These are phyloP conservation scores for Penicillium macrosclerotiorum DNA, from an alignment of 495 filamentous ascomycete species.

Conservation along the genomic window DNA sequence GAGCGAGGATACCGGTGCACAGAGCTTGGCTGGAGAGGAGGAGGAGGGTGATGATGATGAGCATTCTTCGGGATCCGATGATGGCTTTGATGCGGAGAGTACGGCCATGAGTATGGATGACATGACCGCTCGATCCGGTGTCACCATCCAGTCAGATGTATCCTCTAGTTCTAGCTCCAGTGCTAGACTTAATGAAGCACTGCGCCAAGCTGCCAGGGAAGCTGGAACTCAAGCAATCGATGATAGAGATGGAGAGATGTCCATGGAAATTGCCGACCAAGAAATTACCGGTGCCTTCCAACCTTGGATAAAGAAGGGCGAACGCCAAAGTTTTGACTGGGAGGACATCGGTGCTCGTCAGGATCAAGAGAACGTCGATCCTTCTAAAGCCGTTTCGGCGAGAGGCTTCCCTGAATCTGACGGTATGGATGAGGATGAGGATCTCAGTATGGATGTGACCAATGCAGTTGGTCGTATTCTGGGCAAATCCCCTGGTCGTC, in stretches of 20 bases:
- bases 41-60: no score
- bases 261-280: conserved; percentile 74
- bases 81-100: conserved; percentile 66
- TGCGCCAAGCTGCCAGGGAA: conserved; percentile 71
- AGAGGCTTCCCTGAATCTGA: conserved; percentile 13
- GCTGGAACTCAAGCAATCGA: conserved; percentile 66
- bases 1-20: conserved; percentile 54
- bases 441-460: conserved; percentile 85
- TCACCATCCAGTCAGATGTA: conserved; percentile 51
- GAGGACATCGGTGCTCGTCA: conserved; percentile 49
- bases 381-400: conserved; percentile 35
- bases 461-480: conserved; percentile 79
- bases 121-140: conserved; percentile 63
- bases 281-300: conserved; percentile 75
- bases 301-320: conserved; percentile 60
- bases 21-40: conserved; percentile 49
- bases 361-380: conserved; percentile 63
- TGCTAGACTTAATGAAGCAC: conserved; percentile 67
- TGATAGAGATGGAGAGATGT: conserved; percentile 58
- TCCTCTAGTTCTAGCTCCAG: conserved; percentile 63
- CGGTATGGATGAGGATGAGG: conserved; percentile 50
- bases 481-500: conserved; percentile 37
- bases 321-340: conserved; percentile 45
- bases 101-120: conserved; percentile 75
- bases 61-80: conserved; percentile 42